Conservation (phyloP, 2,329 filamentous ascomycete genomes). For the Fusarium foetens region DNA sequence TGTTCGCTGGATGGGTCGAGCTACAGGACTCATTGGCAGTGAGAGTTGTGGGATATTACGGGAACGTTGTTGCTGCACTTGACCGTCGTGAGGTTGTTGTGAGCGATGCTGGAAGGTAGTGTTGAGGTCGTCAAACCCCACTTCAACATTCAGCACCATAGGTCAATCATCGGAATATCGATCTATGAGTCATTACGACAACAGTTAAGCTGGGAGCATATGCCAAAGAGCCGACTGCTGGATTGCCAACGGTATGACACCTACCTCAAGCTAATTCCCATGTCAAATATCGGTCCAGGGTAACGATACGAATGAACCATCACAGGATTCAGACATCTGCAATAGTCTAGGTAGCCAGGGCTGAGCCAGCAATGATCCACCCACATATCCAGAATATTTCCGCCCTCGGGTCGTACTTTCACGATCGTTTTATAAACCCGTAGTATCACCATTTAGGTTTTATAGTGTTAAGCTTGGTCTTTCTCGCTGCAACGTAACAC, state of each 20-base stretch:
- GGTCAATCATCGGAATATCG: conserved; percentile 12
- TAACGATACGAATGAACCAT: background rate
- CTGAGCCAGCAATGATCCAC: conserved; percentile 13
- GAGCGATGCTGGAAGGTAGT: conserved; percentile 12
- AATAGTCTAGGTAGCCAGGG: background rate
- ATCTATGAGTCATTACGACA: conserved; percentile 38
- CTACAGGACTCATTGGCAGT: conserved; percentile 33
- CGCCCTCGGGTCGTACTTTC: background rate
- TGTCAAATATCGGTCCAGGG: background rate
- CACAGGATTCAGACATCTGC: background rate
- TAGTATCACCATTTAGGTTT: conserved; percentile 23
- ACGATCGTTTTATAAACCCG: conserved; percentile 5
- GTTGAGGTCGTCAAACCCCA: conserved; percentile 21
- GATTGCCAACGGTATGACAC: background rate
- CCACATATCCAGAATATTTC: conserved; percentile 19
- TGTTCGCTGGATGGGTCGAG: conserved; percentile 39
- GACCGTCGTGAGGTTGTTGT: background rate
- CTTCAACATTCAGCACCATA: conserved; percentile 23
- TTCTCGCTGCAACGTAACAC: background rate
- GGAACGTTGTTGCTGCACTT: background rate
- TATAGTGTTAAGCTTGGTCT: conserved; percentile 17
- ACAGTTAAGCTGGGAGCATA: background rate
- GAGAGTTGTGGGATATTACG: background rate
- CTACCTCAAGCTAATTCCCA: background rate
- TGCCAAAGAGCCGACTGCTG: background rate